phyloP scores from a whole-genome alignment of 192 early-diverging fungal genomes.

The Funneliformis geosporum region DNA sequence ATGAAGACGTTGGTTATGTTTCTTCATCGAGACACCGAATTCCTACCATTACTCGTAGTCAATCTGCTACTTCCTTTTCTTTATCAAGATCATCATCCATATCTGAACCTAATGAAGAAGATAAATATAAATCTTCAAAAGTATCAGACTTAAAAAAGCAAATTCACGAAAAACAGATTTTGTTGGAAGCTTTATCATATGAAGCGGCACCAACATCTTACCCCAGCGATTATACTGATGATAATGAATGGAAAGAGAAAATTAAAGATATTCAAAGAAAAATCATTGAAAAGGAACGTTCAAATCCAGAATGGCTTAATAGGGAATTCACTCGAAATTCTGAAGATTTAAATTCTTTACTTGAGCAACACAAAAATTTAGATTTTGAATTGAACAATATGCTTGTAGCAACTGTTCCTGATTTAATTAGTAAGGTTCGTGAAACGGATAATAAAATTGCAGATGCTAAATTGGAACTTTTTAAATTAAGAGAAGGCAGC shows the following conservation, averaged over 20 bases:
- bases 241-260: conserved; percentile 44
- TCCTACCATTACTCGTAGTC: conserved; percentile 3
- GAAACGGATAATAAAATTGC: conserved; percentile 50
- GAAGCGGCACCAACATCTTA: conserved; percentile 4
- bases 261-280: conserved; percentile 46
- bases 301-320: conserved; percentile 35
- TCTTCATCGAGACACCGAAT: conserved; percentile 39
- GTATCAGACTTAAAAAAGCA: conserved; percentile 39
- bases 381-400: conserved; percentile 45
- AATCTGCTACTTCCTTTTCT: not conserved
- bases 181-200: conserved; percentile 41
- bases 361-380: conserved; percentile 51
- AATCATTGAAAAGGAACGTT: conserved; percentile 24
- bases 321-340: conserved; percentile 38
- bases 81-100: not conserved
- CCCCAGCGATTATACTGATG: conserved; percentile 43
- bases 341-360: conserved; percentile 46
- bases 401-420: conserved; percentile 41
- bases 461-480: conserved; percentile 45
- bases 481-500: conserved; percentile 37
- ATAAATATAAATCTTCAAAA: conserved; percentile 29
- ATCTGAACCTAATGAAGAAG: conserved; percentile 19
- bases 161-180: conserved; percentile 42
- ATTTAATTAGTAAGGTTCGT: conserved; percentile 44
- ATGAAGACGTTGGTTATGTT: conserved; percentile 46